phyloP scores from a whole-genome alignment of 2,329 filamentous ascomycete species.

The Catunica adiposa region DNA sequence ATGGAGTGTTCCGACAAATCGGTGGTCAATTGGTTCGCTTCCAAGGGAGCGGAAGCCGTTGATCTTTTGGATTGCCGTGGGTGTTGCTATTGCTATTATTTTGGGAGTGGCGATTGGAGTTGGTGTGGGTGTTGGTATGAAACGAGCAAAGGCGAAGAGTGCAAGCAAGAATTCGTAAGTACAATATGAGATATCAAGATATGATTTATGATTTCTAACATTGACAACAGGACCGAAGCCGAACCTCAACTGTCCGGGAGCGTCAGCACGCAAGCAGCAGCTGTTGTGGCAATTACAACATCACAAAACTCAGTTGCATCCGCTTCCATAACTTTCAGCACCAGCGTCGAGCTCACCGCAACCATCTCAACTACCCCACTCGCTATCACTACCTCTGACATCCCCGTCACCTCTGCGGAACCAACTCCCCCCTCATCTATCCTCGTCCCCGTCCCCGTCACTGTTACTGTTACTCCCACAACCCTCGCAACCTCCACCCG shows the following conservation, averaged over 20 bases:
- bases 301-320: not conserved
- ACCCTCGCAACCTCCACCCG: constrained; percentile 14
- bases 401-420: constrained; percentile 4
- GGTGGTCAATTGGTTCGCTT: constrained; percentile 16
- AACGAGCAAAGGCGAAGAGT: not conserved
- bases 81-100: constrained; percentile 20
- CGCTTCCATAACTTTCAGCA: not conserved
- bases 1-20: constrained; percentile 14
- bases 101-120: constrained; percentile 27
- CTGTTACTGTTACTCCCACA: constrained; percentile 8
- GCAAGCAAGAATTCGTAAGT: not conserved
- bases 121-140: constrained; percentile 23
- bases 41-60: constrained; percentile 19
- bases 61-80: constrained; percentile 23
- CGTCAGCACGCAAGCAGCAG: not conserved
- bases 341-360: not conserved
- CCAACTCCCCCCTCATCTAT: constrained; percentile 19
- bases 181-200: not conserved
- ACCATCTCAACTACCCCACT: constrained; percentile 12
- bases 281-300: not conserved
- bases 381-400: not conserved
- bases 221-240: too few species aligned
- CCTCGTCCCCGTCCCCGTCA: constrained; percentile 18
- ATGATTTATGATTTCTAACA: not conserved
- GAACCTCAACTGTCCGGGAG: too few species aligned